Base-by-base conservation (phyloP, 371 early-diverging fungal species). In the Batrachochytrium dendrobatidis region DNA sequence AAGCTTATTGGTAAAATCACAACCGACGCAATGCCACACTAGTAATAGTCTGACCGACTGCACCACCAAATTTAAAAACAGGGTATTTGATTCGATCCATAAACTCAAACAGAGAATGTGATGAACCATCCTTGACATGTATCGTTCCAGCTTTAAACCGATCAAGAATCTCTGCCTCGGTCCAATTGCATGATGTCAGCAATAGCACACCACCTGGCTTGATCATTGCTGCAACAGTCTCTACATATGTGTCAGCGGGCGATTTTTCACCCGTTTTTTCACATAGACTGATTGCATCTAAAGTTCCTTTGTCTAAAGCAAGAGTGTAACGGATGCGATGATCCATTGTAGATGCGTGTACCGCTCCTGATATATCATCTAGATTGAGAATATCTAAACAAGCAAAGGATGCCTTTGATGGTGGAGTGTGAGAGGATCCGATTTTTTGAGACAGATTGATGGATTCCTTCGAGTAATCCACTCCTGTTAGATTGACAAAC, bases 181-280 rank as follows among this genome's bases (percentile, higher is more conserved):
- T 92, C 93, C 93, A 94, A 59, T 94, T 94, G 69, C 95, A 94
- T 52, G 87, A 86, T 1, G 95, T 93, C 56, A 94, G 88, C 61
- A 94, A 63, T 24, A 94, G 78, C 12, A 84, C 68, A 0, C 88
- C 88, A 43, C 69, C 69, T 20, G 75, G 72, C 1, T 49, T 63
- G 26, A 82, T 68, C 50, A 79, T 65, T 22, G 18, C 25, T 1
- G 60, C 60, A 1, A 83, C 76, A 4, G 66, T 63, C 7, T 32
- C 50, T 3, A 64, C 62, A 53, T 76, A 76, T 30, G 39, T 24
- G 4, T 53, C 35, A 17, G 55, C 58, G 15, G 63, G 57, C 22
- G 28, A 28, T 3, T 4, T 12, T 10, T 5, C 48, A 3, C 65
- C 60, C 22, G 28, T 29, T 3, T 4, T 12, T 10, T 5, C 48